Base-by-base conservation (phyloP, 2,329 filamentous ascomycete genomes). In the Camptophora hylomeconis region DNA sequence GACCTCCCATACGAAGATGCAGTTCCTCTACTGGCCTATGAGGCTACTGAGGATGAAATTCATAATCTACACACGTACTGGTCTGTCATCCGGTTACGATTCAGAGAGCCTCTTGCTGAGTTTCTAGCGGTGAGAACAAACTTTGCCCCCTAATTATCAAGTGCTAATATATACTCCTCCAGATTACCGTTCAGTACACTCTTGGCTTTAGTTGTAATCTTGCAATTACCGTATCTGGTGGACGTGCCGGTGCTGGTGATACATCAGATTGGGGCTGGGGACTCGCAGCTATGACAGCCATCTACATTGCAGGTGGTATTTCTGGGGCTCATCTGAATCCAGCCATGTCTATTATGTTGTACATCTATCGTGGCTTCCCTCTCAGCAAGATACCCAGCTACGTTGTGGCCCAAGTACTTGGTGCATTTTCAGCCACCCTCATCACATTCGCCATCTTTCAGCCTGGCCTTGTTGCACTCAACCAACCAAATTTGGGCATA, bases 81-180 rank as follows among this genome's bases (percentile, higher is more conserved):
- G 65, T 56, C 61, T 17, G 51, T 61, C 11, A 54, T 69, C 14
- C 57, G 67, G 13, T 61, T 62, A 0, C 54, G 60, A 19, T 60
- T 67, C 39, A 58, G 65, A 7, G 65, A 70, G 41, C 61, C 63
- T 16, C 50, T 69, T 2, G 66, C 65, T 2, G 67, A 72, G 37
- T 55, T 63, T 2, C 53, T 72, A 6, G 64, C 57, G 3, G 63
- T 65, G 17, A 48, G 40, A 28, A 20, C 10, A n/a, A 13, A 12
- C 24, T 23, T 4, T 35, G n/a, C 12, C 8, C 13, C 16, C 15
- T 20, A 10, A 7, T n/a, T 15, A 17, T 13, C 17, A 30, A 14
- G 26, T 12, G 14, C 11, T 24, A 23, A n/a, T 17, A 4, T 8
- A n/a, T 27, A 16, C 10, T 16, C 8, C 12, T 6, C 13, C 17